A percentile compares a stretch with the other conserved stretches of the same genome.
Conservation (phyloP, 768 basidiomycete genomes). For the Gelatoporia subvermispora region DNA sequence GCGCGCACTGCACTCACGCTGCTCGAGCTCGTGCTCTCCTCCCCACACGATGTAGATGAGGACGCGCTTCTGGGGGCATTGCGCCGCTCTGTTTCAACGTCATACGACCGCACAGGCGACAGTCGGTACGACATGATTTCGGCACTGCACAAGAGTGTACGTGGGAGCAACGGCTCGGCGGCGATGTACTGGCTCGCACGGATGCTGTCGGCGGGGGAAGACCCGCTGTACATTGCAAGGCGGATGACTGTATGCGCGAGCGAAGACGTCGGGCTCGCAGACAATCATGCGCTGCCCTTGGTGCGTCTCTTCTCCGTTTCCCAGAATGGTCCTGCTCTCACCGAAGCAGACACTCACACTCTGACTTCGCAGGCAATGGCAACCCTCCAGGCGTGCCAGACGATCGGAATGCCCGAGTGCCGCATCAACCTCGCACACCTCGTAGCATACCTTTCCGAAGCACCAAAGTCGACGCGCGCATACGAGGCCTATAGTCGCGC, state of each 20-base stretch:
- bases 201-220: conserved; percentile 78
- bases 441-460: conserved; percentile 75
- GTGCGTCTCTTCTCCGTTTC: conserved; percentile 31
- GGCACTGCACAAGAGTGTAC: conserved; percentile 78
- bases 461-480: conserved; percentile 74
- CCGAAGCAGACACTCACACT: conserved; percentile 9
- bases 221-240: conserved; percentile 71
- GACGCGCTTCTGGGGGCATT: conserved; percentile 49
- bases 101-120: conserved; percentile 76
- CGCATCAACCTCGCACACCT: conserved; percentile 75
- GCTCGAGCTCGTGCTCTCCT: conserved; percentile 60
- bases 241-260: conserved; percentile 77
- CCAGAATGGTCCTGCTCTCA: background rate
- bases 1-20: conserved; percentile 75
- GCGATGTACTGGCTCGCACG: conserved; percentile 88
- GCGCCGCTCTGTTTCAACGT: conserved; percentile 55
- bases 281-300: conserved; percentile 70
- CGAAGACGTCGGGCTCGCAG: conserved; percentile 82
- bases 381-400: conserved; percentile 59
- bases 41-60: conserved; percentile 38
- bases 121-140: conserved; percentile 78
- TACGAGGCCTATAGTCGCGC: conserved; percentile 76
- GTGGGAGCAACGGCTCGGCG: conserved; percentile 71
- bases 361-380: conserved; percentile 46
- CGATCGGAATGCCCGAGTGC: conserved; percentile 79